Base-by-base conservation (phyloP, 306 rosid species). In the Cicer arietinum region DNA sequence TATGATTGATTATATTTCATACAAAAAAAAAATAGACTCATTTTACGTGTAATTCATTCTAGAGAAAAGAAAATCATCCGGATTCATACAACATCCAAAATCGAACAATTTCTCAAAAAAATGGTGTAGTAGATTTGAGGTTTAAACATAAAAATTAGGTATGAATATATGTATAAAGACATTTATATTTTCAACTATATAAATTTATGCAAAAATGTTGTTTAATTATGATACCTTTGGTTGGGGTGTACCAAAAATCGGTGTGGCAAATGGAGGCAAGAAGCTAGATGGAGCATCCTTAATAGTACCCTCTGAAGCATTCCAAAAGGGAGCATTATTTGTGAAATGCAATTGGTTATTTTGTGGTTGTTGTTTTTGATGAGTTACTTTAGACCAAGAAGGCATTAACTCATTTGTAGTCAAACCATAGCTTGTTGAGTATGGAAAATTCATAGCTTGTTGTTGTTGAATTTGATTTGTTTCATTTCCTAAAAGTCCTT, bases 321-420 rank as follows among this genome's bases (percentile, higher is more conserved):
- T 95, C 98, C 99, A 92, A 70, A 90, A 92, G 7, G 97, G 84
- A 6, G 97, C 90, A 81, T 85, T 86, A 47, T 95, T 95, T 1
- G 97, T 86, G 84, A 95, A 90, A 63, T 90, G 98, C 78, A 95
- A 79, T 54, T 89, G 96, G 47, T 70, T 87, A 43, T 79, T 82
- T 43, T 83, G 68, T 18, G 82, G 67, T 48, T 73, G 56, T 18
- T 79, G 90, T 82, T 90, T 89, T 6, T 97, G 98, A 43, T 80
- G 97, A 75, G 96, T 87, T 22, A 86, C 86, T 85, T 92, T 67
- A 7, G 89, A 77, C 78, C 79, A 81, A 47, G 91, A 57, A 66
- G 91, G 72, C 39, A 89, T 51, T 0, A 89, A 50, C 42, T 91
- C 91, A 65, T 56, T 67, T 8, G 91, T 73, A 72, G 77, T 90